Base-by-base conservation (phyloP, 768 basidiomycete genomes). In the Floccularia luteovirens region DNA sequence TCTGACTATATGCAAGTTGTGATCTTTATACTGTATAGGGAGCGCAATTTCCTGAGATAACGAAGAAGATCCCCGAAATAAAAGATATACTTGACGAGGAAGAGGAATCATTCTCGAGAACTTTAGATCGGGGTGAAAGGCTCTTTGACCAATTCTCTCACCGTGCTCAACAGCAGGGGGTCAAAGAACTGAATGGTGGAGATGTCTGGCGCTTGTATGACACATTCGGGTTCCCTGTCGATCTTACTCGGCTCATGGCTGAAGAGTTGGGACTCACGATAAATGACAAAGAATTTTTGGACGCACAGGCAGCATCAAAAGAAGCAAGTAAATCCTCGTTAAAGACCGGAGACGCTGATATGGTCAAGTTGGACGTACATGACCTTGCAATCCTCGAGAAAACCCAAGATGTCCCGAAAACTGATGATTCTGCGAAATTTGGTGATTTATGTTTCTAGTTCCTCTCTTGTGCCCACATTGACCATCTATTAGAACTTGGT, bases 161-260 rank as follows among this genome's bases (percentile, higher is more conserved):
- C 20, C 70, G 74, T 23, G 80, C 93, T 6, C 70, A 70, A 47
- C 72, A 80, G 39, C 64, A 72, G 35, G 82, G 80, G 5, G 51
- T 62, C 3, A 81, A 66, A 27, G 75, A 79, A 48, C 77, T 99
- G 22, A 79, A 68, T 43, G 96, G 96, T 19, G 86, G 82, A 49
- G 94, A 99, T 53, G 90, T 97, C 24, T 99, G 96, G 96, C 76
- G 89, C 20, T 62, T 99, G 37, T 98, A 98, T 57, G 96, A 99
- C 57, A 98, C 96, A 1, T 99, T 88, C 56, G 96, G 96, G 37
- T 99, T 99, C 69, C 96, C 96, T 0, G 91, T 90, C 30, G 96
- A 99, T 56, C 66, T 99, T 36, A 99, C 96, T 1, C 81, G 85
- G 36, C 70, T 99, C 43, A 98, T 99, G 96, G 96, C 96, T 3